These are phyloP conservation scores for Malbranchea cinnamomea DNA, from an alignment of 2,329 filamentous ascomycete genomes.

Conservation along the genomic window DNA sequence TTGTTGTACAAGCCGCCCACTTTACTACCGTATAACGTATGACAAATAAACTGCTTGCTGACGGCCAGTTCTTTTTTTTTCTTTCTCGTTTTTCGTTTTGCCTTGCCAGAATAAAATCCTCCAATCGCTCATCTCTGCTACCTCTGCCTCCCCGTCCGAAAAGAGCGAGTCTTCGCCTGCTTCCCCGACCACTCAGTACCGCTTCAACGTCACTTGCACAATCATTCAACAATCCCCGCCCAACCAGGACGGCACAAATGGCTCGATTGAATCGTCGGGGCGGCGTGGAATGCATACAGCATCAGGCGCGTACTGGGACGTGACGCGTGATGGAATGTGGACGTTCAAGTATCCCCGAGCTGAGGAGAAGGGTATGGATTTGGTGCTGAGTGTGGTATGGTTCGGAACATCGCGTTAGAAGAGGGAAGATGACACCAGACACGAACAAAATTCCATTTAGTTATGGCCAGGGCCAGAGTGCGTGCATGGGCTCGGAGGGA, in stretches of 20 bases:
- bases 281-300: constrained; percentile 53
- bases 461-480: too few relatives aligned
- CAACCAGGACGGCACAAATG: constrained; percentile 15
- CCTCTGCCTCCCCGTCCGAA: constrained; percentile 21
- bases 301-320: constrained; percentile 36
- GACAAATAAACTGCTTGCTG: too few relatives aligned
- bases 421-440: background rate
- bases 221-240: constrained; percentile 85
- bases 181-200: constrained; percentile 41
- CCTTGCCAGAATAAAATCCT: constrained; percentile 23
- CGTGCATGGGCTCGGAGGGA: too few relatives aligned
- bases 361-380: constrained; percentile 32
- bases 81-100: too few relatives aligned
- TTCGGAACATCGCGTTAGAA: constrained; percentile 21
- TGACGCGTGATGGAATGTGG: constrained; percentile 39
- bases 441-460: background rate
- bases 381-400: constrained; percentile 36
- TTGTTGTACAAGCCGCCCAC: too few relatives aligned
- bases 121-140: constrained; percentile 27
- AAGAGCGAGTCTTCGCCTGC: constrained; percentile 23
- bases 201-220: constrained; percentile 95
- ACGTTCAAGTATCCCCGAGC: constrained; percentile 35
- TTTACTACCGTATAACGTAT: too few relatives aligned
- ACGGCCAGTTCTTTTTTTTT: too few relatives aligned
- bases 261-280: constrained; percentile 37